These are phyloP conservation scores for Pseudogymnoascus sp. DNA, from an alignment of 2,329 filamentous ascomycete species.

Conservation along the genomic window DNA sequence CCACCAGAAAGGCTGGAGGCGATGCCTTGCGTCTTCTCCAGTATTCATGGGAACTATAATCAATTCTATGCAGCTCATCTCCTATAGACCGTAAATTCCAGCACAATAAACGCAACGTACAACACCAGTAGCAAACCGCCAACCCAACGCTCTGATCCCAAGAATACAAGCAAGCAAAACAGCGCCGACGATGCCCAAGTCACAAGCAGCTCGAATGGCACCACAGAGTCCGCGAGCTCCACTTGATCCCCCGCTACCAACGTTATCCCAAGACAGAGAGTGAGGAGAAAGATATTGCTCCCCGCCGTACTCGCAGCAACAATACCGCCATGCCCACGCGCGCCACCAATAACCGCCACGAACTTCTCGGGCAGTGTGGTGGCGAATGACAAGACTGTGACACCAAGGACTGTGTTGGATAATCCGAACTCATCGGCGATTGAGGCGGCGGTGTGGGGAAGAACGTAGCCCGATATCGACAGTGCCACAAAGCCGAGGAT, in stretches of 20 bases:
- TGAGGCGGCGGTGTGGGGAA: slow-evolving; percentile 37
- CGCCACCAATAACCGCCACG: slow-evolving; percentile 41
- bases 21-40: too few relatives aligned
- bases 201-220: slow-evolving; percentile 26
- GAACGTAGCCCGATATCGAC: slow-evolving; percentile 41
- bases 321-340: slow-evolving; percentile 40
- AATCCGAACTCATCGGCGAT: slow-evolving; percentile 36
- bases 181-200: slow-evolving; percentile 27
- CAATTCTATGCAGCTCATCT: background rate
- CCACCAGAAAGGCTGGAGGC: too few relatives aligned
- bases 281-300: slow-evolving; percentile 48
- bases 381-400: slow-evolving; percentile 42
- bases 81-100: slow-evolving; percentile 1
- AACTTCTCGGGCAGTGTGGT: slow-evolving; percentile 49
- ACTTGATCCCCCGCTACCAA: slow-evolving; percentile 27
- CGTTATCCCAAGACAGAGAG: slow-evolving; percentile 40
- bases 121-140: slow-evolving; percentile 26
- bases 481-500: slow-evolving; percentile 38
- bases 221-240: slow-evolving; percentile 23
- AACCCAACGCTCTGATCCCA: slow-evolving; percentile 30
- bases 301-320: slow-evolving; percentile 46
- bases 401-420: slow-evolving; percentile 40
- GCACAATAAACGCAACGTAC: slow-evolving; percentile 28
- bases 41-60: too few relatives aligned
- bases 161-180: slow-evolving; percentile 28